Evolutionary conservation across 345 rosid species (phyloP).

Genomic region (Angophora floribunda): DNA sequence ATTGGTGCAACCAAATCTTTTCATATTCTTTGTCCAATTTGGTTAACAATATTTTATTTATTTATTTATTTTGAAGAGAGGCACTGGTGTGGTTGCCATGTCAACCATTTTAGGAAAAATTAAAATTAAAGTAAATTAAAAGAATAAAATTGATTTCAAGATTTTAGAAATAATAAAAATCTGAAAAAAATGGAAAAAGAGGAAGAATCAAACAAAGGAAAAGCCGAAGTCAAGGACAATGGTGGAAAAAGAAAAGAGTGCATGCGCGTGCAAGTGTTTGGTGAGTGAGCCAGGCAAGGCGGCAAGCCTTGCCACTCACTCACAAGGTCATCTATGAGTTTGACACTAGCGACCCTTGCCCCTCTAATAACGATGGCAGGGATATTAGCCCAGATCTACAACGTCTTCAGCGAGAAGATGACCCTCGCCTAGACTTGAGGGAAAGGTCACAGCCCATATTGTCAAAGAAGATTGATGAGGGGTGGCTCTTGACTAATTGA

Average conservation of each 20-base stretch:
- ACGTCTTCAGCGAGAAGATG: neutral
- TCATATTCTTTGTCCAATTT: rapidly evolving
- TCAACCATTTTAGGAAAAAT: too few species aligned
- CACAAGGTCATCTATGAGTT: neutral
- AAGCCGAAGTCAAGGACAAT: neutral
- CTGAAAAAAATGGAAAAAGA: neutral
- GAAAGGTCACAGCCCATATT: neutral
- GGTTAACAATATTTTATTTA: rapidly evolving
- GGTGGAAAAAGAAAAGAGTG: too few species aligned
- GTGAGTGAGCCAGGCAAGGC: too few species aligned
- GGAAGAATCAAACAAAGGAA: neutral
- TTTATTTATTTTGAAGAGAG: too few species aligned
- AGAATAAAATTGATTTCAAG: neutral
- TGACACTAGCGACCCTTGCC: neutral
- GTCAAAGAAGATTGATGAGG: neutral
- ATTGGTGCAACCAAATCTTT: rapidly evolving
- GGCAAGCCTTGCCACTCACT: too few species aligned
- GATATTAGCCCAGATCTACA: neutral
- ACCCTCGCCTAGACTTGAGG: rapidly evolving
- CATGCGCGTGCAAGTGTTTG: too few species aligned
- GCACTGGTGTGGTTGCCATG: too few species aligned
- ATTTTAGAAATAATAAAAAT: neutral
- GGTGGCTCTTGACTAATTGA: too few species aligned
- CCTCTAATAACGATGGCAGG: rapidly evolving
- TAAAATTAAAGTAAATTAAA: too few species aligned